Evolutionary conservation across 2,329 filamentous ascomycete species (phyloP).

Genomic region (Microsporum audouinii): DNA sequence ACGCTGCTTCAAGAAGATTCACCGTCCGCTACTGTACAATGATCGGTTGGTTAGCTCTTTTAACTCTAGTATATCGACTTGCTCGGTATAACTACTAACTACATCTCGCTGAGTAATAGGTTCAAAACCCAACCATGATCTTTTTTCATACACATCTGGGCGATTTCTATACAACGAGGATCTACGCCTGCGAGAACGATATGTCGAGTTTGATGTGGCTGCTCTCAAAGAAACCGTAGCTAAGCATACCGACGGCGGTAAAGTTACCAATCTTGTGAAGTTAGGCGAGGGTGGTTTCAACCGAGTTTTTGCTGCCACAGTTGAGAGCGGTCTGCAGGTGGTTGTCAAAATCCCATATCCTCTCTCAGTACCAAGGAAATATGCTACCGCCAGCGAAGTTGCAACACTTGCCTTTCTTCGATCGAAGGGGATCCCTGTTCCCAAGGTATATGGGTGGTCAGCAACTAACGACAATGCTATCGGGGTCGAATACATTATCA

Average conservation of each 20-base stretch:
- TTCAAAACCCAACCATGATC: background rate
- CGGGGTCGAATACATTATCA: slow-evolving; percentile 20
- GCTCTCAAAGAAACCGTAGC: slow-evolving; percentile 5
- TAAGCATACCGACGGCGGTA: background rate
- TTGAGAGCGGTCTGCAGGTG: slow-evolving; percentile 16
- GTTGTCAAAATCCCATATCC: slow-evolving; percentile 18
- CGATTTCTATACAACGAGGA: slow-evolving; percentile 12
- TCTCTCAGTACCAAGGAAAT: slow-evolving; percentile 15
- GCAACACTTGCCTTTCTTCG: slow-evolving; percentile 18
- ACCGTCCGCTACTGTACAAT: background rate
- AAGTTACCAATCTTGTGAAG: slow-evolving; percentile 14
- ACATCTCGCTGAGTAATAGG: background rate
- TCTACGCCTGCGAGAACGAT: slow-evolving; percentile 8
- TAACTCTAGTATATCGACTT: background rate
- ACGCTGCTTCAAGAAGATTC: background rate
- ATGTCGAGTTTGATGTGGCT: slow-evolving; percentile 9
- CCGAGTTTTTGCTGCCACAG: slow-evolving; percentile 17
- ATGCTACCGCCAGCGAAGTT: slow-evolving; percentile 20
- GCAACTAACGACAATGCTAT: slow-evolving; percentile 16
- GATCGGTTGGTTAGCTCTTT: background rate
- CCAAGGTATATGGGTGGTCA: slow-evolving; percentile 19
- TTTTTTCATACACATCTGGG: slow-evolving; percentile 13
- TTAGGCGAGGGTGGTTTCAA: slow-evolving; percentile 19
- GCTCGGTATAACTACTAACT: background rate
- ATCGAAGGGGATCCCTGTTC: slow-evolving; percentile 26